These are phyloP conservation scores for Annulohypoxylon bovei DNA, from an alignment of 495 filamentous ascomycete genomes.

Conservation along the genomic window DNA sequence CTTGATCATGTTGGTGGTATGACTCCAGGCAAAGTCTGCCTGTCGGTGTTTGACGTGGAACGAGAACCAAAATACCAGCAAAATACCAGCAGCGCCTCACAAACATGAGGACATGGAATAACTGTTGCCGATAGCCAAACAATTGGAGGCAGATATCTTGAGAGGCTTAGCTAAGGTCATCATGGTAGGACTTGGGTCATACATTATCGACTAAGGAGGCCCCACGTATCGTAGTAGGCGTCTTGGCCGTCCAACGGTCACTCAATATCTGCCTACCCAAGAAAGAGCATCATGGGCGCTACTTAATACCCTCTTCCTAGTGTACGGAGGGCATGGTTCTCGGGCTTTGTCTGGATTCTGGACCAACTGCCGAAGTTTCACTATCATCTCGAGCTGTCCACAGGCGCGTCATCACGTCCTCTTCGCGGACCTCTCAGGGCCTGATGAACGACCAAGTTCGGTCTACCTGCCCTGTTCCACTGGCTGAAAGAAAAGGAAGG, in stretches of 20 bases:
- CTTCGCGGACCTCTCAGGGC: slow-evolving; percentile 19
- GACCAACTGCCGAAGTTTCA: slow-evolving; percentile 19
- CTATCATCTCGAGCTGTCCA: slow-evolving; percentile 13
- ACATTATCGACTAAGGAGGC: neutral
- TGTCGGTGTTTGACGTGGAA: slow-evolving; percentile 13
- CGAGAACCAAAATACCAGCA: slow-evolving; percentile 3
- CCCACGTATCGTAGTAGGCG: neutral
- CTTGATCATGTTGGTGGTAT: neutral
- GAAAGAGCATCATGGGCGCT: neutral
- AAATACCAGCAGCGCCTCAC: slow-evolving; percentile 10
- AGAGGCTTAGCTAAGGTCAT: slow-evolving; percentile 3
- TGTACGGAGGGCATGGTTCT: neutral
- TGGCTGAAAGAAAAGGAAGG: slow-evolving; percentile 16
- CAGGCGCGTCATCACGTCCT: slow-evolving; percentile 28
- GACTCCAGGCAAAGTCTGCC: slow-evolving; percentile 3
- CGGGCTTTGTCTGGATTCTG: slow-evolving; percentile 5
- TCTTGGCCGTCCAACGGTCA: slow-evolving; percentile 1
- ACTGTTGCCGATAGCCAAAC: neutral
- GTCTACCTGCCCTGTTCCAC: slow-evolving; percentile 16
- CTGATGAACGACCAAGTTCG: slow-evolving; percentile 28
- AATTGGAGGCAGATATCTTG: neutral
- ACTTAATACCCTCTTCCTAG: neutral
- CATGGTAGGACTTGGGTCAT: neutral
- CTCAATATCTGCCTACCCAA: neutral
- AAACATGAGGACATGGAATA: neutral